Base-by-base conservation (phyloP, 305 asterid species). In the Ilex paraguariensis region DNA sequence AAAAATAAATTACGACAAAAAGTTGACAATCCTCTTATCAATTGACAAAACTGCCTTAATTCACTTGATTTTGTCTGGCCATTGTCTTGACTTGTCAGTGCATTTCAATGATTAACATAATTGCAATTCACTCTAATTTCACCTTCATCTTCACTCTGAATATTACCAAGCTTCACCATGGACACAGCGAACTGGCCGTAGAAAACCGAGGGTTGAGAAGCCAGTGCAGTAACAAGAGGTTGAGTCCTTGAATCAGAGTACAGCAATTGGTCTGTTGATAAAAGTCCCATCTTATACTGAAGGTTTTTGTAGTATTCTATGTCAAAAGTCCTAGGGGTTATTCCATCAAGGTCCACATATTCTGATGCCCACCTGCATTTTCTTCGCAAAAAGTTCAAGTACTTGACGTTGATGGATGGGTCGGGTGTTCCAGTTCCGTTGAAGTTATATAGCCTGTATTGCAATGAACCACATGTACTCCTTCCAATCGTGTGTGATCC, bases 291-390 rank as follows among this genome's bases (percentile, higher is more conserved):
- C 54, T 84, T 84, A 56, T 76, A 77, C 73, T 88, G 84, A 3
- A 91, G 72, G 66, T 91, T 91, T 57, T 70, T 84, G 80, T 76
- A 91, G 73, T 86, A 86, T 49, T 82, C 87, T 12, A 48, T 71
- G 54, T 91, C 95, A 50, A 91, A 83, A 30, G 39, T 57, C 44
- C 46, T 73, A 0, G 95, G 98, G 1, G 88, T 82, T 1, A 44
- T 62, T 1, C 86, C 91, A 46, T 91, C 98, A 0, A 88, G 82
- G 52, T 83, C 79, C 40, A 81, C 93, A 13, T 69, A 77, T 61
- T 91, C 98, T 31, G 96, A 86, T 13, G 93, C 95, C 98, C 98
- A 91, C 51, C 98, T 66, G 80, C 98, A 91, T 49, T 90, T 90
- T 54, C 92, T 75, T 36, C 75, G 60, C 80, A 90, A 67, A 77